Percentiles rank a stretch among this genome's conserved stretches.
Conservation (phyloP, 2,329 filamentous ascomycete genomes). For the Talaromyces rugulosus region DNA sequence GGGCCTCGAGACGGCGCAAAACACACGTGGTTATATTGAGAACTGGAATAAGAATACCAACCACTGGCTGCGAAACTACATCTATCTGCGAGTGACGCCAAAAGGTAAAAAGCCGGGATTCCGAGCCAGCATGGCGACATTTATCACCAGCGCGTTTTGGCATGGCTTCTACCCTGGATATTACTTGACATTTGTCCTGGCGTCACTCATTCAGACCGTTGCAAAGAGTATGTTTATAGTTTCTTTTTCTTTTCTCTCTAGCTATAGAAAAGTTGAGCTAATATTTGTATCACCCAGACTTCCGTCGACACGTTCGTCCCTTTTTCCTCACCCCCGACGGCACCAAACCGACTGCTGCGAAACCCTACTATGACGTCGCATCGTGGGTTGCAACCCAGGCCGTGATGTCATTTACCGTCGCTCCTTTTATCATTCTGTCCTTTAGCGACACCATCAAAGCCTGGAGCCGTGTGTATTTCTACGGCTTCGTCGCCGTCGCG, state of each 20-base stretch:
- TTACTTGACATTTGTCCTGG: slow-evolving; percentile 84
- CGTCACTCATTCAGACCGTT: slow-evolving; percentile 84
- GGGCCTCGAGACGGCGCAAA: slow-evolving; percentile 85
- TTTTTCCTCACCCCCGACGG: slow-evolving; percentile 84
- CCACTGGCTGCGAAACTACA: slow-evolving; percentile 90
- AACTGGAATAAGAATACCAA: slow-evolving; percentile 99
- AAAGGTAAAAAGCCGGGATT: slow-evolving; percentile 96
- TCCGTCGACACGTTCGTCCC: slow-evolving; percentile 81
- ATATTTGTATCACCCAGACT: slow-evolving; percentile 54
- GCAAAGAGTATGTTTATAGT: slow-evolving; percentile 72
- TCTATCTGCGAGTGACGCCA: slow-evolving; percentile 92
- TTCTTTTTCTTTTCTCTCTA: slow-evolving; percentile 5
- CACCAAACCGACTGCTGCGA: slow-evolving; percentile 62
- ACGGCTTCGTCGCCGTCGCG: slow-evolving; percentile 65
- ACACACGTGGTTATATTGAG: slow-evolving; percentile 84
- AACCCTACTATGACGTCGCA: slow-evolving; percentile 80
- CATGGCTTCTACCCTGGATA: slow-evolving; percentile 98
- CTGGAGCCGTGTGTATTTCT: slow-evolving; percentile 89
- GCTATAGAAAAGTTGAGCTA: slow-evolving; percentile 4
- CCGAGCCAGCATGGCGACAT: slow-evolving; percentile 87
- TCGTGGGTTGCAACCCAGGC: slow-evolving; percentile 73
- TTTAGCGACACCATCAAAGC: slow-evolving; percentile 66
- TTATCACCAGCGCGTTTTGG: slow-evolving; percentile 92
- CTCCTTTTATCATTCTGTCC: slow-evolving; percentile 79
- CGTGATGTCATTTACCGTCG: slow-evolving; percentile 76